Conservation (phyloP, 352 stramenopile species). For the Nothophytophthora sp. region DNA sequence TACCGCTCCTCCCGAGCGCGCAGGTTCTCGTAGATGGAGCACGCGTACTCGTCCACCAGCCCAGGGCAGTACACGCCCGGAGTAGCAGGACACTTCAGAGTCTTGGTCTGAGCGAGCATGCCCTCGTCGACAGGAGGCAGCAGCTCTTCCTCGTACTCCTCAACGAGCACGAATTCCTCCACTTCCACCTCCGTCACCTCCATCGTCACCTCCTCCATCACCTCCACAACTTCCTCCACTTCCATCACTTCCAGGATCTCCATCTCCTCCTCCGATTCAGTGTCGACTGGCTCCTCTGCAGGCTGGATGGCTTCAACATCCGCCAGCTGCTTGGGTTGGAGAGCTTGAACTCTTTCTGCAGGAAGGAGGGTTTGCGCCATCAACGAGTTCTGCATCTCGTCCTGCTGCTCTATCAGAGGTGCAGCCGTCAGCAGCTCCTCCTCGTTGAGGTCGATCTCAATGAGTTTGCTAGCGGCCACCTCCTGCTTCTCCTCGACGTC, state of each 20-base stretch:
- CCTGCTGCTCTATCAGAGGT: slow-evolving; percentile 3
- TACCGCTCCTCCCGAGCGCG: slow-evolving; percentile 40
- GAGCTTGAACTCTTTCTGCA: slow-evolving; percentile 4
- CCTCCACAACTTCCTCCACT: slow-evolving; percentile 13
- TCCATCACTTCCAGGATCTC: slow-evolving; percentile 10
- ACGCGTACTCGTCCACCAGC: slow-evolving; percentile 49
- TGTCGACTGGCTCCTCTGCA: slow-evolving; percentile 9
- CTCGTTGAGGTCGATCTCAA: slow-evolving; percentile 7
- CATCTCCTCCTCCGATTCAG: slow-evolving; percentile 11
- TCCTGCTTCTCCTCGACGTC: slow-evolving; percentile 19
- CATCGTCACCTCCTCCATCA: slow-evolving; percentile 2
- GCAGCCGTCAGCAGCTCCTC: background rate
- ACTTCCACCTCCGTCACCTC: slow-evolving; percentile 8
- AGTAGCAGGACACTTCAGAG: slow-evolving; percentile 2
- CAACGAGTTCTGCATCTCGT: slow-evolving; percentile 15
- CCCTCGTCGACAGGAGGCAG: slow-evolving; percentile 8
- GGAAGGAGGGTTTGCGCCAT: slow-evolving; percentile 1
- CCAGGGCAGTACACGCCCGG: slow-evolving; percentile 34
- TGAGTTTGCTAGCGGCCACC: background rate
- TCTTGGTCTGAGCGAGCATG: slow-evolving; percentile 24
- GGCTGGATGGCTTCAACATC: background rate
- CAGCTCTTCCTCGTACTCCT: slow-evolving; percentile 4
- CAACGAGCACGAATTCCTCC: slow-evolving; percentile 1
- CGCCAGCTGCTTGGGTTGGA: background rate
- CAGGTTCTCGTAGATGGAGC: slow-evolving; percentile 57